Evolutionary conservation across 306 rosid species (phyloP).

Genomic region (Prunus padus): DNA sequence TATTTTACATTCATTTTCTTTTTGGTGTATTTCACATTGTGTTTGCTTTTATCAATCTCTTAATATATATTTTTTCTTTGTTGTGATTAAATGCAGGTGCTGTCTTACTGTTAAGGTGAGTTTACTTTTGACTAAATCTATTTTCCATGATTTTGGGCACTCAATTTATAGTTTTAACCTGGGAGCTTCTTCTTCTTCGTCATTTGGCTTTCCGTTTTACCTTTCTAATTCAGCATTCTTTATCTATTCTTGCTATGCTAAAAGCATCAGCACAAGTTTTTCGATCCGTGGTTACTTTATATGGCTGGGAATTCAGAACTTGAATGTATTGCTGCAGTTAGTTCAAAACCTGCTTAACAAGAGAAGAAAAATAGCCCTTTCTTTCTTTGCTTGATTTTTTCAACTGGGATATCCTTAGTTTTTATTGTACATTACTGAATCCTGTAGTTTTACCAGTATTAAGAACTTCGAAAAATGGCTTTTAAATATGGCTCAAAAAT

Average conservation of each 20-base stretch:
- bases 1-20: neutral
- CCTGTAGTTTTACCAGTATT: neutral
- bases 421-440: neutral
- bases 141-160: neutral
- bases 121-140: neutral
- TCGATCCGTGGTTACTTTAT: neutral
- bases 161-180: neutral
- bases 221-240: neutral
- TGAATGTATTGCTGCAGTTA: neutral
- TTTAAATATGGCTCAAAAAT: neutral
- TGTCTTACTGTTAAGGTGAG: constrained; percentile 96
- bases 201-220: neutral
- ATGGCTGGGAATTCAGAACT: neutral
- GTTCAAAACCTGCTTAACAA: neutral
- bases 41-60: constrained; percentile 4
- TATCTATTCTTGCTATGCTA: neutral
- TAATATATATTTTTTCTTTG: constrained; percentile 7
- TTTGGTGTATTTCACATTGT: neutral
- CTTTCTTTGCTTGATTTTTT: neutral
- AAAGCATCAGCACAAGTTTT: neutral
- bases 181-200: neutral
- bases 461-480: neutral
- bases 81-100: constrained; percentile 70
- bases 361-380: neutral
- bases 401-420: neutral